Percentiles rank a stretch among this genome's conserved stretches.
phyloP scores from a whole-genome alignment of 371 early-diverging fungal genomes.

The Rhizopus arrhizus region DNA sequence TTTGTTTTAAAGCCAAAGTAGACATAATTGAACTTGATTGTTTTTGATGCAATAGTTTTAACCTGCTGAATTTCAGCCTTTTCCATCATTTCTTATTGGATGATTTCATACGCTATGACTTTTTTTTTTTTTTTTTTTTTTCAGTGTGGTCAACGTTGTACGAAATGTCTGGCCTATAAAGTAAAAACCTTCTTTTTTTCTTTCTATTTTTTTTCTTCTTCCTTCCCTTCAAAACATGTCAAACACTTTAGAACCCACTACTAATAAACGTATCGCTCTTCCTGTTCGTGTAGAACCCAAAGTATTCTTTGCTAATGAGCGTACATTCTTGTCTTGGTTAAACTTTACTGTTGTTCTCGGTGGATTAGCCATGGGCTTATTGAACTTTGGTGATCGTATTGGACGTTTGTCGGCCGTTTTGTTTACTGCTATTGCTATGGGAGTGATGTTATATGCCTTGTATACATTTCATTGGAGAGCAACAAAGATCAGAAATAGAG shows the following conservation, averaged over 20 bases:
- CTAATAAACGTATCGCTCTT: constrained; percentile 60
- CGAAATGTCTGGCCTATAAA: background rate
- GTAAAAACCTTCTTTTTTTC: background rate
- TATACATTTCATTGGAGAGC: constrained; percentile 89
- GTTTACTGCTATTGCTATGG: constrained; percentile 69
- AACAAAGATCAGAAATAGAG: constrained; percentile 57
- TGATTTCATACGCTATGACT: too few relatives aligned
- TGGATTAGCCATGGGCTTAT: constrained; percentile 63
- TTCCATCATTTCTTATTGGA: too few relatives aligned
- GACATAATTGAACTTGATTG: too few relatives aligned
- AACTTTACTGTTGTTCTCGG: constrained; percentile 66
- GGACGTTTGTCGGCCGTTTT: constrained; percentile 61
- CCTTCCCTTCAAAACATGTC: constrained; percentile 11
- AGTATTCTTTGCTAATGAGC: constrained; percentile 95
- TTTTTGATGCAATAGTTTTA: too few relatives aligned
- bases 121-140: too few relatives aligned
- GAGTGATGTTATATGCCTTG: constrained; percentile 78
- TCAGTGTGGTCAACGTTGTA: too few relatives aligned
- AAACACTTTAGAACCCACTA: constrained; percentile 19
- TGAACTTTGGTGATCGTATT: constrained; percentile 69
- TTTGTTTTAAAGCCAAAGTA: too few relatives aligned
- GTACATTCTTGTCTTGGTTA: constrained; percentile 84
- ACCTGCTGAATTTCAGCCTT: too few relatives aligned
- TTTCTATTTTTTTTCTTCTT: background rate
- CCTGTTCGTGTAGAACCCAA: constrained; percentile 91